These are phyloP conservation scores for Sungouiella blattae DNA, from an alignment of 805 yeast species.

Conservation along the genomic window DNA sequence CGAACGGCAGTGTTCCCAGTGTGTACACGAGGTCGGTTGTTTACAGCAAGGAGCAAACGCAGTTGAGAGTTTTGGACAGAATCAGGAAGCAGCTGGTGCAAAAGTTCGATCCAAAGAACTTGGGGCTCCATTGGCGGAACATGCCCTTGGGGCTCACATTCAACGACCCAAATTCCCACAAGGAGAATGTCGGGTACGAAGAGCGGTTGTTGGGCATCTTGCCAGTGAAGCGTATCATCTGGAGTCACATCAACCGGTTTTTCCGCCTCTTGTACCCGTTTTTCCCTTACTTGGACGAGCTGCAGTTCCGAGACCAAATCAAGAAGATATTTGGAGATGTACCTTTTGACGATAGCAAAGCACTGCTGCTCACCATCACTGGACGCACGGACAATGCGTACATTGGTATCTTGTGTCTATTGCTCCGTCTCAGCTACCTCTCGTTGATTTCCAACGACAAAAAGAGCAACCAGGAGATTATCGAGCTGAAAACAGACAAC, in stretches of 20 bases:
- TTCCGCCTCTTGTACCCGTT: constrained; percentile 17
- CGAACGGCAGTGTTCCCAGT: constrained; percentile 1
- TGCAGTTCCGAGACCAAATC: constrained; percentile 5
- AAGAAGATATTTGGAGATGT: constrained; percentile 3
- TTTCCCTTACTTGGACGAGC: constrained; percentile 15
- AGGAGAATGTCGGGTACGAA: constrained; percentile 3
- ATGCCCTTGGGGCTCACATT: constrained; percentile 13
- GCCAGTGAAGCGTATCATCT: constrained; percentile 10
- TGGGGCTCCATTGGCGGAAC: background rate
- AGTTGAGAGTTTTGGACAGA: constrained; percentile 8
- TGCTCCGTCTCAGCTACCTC: constrained; percentile 15
- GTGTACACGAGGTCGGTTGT: constrained; percentile 3
- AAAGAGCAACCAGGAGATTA: background rate
- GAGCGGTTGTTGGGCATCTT: constrained; percentile 10
- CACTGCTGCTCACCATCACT: background rate
- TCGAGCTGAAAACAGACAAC: background rate
- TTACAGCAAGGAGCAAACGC: constrained; percentile 2
- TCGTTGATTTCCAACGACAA: constrained; percentile 12
- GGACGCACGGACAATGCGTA: constrained; percentile 8
- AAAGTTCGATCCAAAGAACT: constrained; percentile 4
- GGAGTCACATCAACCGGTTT: constrained; percentile 13
- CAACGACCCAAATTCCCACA: constrained; percentile 10
- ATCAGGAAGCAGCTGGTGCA: constrained; percentile 8
- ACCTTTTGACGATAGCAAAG: background rate
- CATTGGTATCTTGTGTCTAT: constrained; percentile 12